Evolutionary conservation across 495 filamentous ascomycete genomes (phyloP).

Genomic region (Penicillium samsonianum): DNA sequence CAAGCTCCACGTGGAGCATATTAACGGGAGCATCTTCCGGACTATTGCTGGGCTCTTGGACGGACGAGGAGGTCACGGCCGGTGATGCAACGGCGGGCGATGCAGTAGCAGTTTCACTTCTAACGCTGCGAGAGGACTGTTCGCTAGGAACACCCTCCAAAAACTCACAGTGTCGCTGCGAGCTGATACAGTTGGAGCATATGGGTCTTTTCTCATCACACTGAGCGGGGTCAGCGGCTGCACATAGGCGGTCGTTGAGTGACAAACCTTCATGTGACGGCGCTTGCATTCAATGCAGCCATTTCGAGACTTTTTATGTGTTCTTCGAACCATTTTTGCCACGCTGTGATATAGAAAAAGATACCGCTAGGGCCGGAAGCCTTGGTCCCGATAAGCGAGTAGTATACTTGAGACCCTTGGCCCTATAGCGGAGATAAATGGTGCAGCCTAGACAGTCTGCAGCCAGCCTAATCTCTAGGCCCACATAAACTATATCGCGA

Average conservation of each 20-base stretch:
- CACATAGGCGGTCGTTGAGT: neutral
- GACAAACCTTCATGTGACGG: constrained; percentile 40
- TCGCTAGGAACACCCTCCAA: neutral
- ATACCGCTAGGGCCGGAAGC: neutral
- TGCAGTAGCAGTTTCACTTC: constrained; percentile 6
- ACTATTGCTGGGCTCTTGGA: constrained; percentile 10
- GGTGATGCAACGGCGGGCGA: constrained; percentile 15
- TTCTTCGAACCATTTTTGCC: constrained; percentile 35
- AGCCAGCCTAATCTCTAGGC: neutral
- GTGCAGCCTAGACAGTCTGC: neutral
- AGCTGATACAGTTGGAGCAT: constrained; percentile 38
- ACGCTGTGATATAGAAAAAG: neutral
- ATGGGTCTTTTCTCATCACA: constrained; percentile 39
- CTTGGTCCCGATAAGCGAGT: constrained; percentile 3
- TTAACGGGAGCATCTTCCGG: constrained; percentile 28
- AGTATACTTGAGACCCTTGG: neutral
- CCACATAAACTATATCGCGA: neutral
- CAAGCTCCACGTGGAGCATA: constrained; percentile 36
- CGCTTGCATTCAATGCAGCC: constrained; percentile 43
- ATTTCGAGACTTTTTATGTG: constrained; percentile 40
- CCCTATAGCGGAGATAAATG: neutral
- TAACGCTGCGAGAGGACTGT: neutral
- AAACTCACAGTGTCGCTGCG: constrained; percentile 32
- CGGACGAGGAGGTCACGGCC: neutral
- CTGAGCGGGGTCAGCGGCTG: constrained; percentile 19